Conservation (phyloP, 2,329 filamentous ascomycete species). For the Sporothrix curviconia region DNA sequence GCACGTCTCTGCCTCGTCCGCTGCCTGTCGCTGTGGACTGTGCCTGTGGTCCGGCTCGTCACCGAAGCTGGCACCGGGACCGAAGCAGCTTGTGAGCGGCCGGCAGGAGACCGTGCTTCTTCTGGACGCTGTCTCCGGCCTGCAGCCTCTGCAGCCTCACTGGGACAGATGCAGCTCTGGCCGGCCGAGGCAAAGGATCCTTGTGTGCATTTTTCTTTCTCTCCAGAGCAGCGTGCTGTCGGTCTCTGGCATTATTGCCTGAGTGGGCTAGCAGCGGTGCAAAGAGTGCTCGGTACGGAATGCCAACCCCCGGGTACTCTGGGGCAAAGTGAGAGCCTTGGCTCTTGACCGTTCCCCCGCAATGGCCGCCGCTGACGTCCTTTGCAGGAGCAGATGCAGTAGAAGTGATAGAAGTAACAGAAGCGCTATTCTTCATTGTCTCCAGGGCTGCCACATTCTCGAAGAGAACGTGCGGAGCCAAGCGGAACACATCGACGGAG, state of each 20-base stretch:
- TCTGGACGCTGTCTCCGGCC: no score
- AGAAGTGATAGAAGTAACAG: no score
- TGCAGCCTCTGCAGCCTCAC: no score
- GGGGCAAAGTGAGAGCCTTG: not conserved
- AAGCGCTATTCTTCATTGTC: not conserved
- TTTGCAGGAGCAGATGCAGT: no score
- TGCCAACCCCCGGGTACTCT: constrained; percentile 3
- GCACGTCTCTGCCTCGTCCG: not conserved
- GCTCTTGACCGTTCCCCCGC: no score
- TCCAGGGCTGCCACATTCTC: not conserved
- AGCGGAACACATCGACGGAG: constrained; percentile 26
- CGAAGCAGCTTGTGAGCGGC: no score
- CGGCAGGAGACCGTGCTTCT: no score
- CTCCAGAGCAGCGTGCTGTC: not conserved
- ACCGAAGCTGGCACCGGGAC: not conserved
- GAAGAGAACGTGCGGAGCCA: constrained; percentile 26
- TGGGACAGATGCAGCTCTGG: no score
- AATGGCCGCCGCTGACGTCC: no score
- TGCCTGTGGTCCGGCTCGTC: not conserved
- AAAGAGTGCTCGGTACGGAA: constrained; percentile 1
- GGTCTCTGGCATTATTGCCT: not conserved
- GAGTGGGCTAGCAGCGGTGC: not conserved
- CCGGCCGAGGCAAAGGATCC: no score
- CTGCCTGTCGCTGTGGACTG: not conserved
- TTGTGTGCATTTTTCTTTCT: no score